Conservation (phyloP, 495 filamentous ascomycete species). For the Aeminium ludgeri region DNA sequence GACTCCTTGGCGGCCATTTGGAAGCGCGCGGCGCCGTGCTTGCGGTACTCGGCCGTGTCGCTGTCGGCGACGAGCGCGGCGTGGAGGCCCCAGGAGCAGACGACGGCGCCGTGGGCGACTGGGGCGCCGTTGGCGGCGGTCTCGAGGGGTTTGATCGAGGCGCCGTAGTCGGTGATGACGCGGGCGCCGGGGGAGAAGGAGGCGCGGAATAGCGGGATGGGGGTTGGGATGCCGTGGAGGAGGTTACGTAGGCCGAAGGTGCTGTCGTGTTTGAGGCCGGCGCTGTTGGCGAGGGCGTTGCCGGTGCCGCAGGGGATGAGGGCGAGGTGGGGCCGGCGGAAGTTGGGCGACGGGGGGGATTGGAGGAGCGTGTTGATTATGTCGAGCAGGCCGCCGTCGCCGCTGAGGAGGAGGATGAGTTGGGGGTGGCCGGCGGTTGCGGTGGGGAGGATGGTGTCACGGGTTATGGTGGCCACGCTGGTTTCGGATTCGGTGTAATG, state of each 20-base stretch:
- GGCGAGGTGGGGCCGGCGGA: slow-evolving; percentile 38
- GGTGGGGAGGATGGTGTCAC: slow-evolving; percentile 28
- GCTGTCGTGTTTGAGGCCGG: slow-evolving; percentile 25
- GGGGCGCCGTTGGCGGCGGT: slow-evolving; percentile 9
- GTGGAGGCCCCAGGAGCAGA: slow-evolving; percentile 77
- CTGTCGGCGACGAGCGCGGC: slow-evolving; percentile 74
- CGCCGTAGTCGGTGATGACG: slow-evolving; percentile 31
- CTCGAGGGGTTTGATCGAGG: slow-evolving; percentile 19
- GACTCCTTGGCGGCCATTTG: slow-evolving; percentile 64
- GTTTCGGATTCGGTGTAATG: slow-evolving; percentile 26
- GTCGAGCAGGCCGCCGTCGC: slow-evolving; percentile 73
- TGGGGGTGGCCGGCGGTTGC: slow-evolving; percentile 33
- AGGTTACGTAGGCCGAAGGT: slow-evolving; percentile 40
- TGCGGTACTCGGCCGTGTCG: slow-evolving; percentile 61
- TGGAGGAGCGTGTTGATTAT: slow-evolving; percentile 47
- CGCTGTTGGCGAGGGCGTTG: slow-evolving; percentile 70
- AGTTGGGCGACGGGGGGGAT: slow-evolving; percentile 9
- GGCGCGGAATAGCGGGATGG: slow-evolving; percentile 27
- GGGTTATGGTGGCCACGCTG: slow-evolving; percentile 45
- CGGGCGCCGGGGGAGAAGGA: slow-evolving; percentile 50
- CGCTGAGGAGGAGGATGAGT: slow-evolving; percentile 61
- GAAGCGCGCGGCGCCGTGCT: slow-evolving; percentile 59
- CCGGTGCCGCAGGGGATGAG: slow-evolving; percentile 70
- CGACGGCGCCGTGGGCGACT: slow-evolving; percentile 52
- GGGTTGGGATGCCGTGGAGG: slow-evolving; percentile 14